Evolutionary conservation across 2,329 filamentous ascomycete genomes (phyloP).

Genomic region (Pseudogymnoascus sp.): DNA sequence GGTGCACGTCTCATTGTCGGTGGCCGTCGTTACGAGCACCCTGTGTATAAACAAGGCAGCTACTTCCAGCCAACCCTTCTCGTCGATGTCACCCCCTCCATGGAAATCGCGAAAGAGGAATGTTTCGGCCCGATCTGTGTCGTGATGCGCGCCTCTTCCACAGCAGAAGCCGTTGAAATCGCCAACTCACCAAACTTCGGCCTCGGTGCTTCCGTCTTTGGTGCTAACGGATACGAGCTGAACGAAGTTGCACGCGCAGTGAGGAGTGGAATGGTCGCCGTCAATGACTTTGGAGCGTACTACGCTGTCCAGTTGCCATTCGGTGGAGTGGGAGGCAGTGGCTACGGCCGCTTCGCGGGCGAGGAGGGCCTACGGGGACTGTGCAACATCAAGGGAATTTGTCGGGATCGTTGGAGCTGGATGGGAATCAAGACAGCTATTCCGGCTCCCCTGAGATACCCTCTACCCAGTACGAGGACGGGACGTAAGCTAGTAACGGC

Average conservation of each 20-base stretch:
- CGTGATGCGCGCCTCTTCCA: slow-evolving; percentile 63
- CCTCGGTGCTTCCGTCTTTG: slow-evolving; percentile 84
- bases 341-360: slow-evolving; percentile 88
- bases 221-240: slow-evolving; percentile 55
- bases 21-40: slow-evolving; percentile 64
- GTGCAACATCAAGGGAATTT: slow-evolving; percentile 83
- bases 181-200: slow-evolving; percentile 82
- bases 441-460: slow-evolving; percentile 73
- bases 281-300: slow-evolving; percentile 92
- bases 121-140: slow-evolving; percentile 90
- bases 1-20: slow-evolving; percentile 79
- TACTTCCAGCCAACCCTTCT: slow-evolving; percentile 91
- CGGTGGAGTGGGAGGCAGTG: slow-evolving; percentile 70
- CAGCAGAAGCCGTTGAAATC: slow-evolving; percentile 59
- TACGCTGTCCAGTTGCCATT: slow-evolving; percentile 95
- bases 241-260: slow-evolving; percentile 58
- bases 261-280: slow-evolving; percentile 79
- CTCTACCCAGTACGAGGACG: slow-evolving; percentile 55
- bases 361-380: slow-evolving; percentile 77
- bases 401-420: slow-evolving; percentile 61
- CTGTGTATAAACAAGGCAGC: slow-evolving; percentile 67
- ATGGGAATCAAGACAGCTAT: slow-evolving; percentile 66
- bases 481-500: slow-evolving; percentile 60
- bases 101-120: slow-evolving; percentile 84
- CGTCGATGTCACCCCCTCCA: slow-evolving; percentile 75